Evolutionary conservation across 169 alveolate genomes (phyloP).

Genomic region (Babesia sp.): DNA sequence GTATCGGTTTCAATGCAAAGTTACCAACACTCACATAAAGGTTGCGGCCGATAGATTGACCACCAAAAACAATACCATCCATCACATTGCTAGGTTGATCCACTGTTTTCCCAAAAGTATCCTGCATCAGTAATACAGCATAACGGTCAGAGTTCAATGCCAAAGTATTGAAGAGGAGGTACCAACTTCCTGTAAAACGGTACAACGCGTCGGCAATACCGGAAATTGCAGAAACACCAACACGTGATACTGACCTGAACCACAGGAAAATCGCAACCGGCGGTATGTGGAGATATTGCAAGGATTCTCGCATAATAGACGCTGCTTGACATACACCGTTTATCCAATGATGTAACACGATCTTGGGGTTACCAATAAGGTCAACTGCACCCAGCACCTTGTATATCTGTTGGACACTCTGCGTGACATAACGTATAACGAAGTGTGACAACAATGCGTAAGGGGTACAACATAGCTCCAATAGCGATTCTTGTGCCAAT

Average conservation of each 20-base stretch:
- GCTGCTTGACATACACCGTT: slow-evolving; percentile 59
- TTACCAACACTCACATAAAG: slow-evolving; percentile 68
- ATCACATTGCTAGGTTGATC: slow-evolving; percentile 75
- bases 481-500: slow-evolving; percentile 50
- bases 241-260: slow-evolving; percentile 40
- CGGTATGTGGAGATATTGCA: slow-evolving; percentile 59
- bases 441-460: slow-evolving; percentile 60
- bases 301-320: slow-evolving; percentile 42
- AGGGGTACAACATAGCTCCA: slow-evolving; percentile 62
- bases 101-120: slow-evolving; percentile 64
- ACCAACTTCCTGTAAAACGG: slow-evolving; percentile 66
- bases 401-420: slow-evolving; percentile 75
- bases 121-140: slow-evolving; percentile 57
- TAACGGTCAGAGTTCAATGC: slow-evolving; percentile 59
- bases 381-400: slow-evolving; percentile 80
- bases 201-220: slow-evolving; percentile 68
- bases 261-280: slow-evolving; percentile 43
- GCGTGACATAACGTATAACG: slow-evolving; percentile 65
- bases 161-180: slow-evolving; percentile 43
- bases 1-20: slow-evolving; percentile 64
- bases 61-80: slow-evolving; percentile 74
- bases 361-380: slow-evolving; percentile 79
- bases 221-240: slow-evolving; percentile 33
- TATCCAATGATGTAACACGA: slow-evolving; percentile 74
- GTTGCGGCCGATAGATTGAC: slow-evolving; percentile 67